Conservation (phyloP, 2,329 filamentous ascomycete genomes). For the Colletotrichum paranaense region DNA sequence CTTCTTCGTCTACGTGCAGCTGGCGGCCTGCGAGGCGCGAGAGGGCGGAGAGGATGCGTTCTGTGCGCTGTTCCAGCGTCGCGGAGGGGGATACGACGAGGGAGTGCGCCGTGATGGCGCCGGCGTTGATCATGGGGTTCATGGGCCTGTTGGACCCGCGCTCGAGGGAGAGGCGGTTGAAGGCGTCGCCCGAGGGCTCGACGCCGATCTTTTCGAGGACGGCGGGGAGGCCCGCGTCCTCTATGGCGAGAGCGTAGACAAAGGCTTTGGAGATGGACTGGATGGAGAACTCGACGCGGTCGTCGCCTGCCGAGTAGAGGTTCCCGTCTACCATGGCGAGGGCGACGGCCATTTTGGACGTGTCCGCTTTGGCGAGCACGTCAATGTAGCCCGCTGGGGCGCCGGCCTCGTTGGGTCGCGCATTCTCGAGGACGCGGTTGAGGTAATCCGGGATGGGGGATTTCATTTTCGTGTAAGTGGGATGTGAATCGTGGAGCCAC, state of each 20-base stretch:
- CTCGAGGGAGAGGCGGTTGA: constrained; percentile 48
- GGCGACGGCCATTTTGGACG: constrained; percentile 50
- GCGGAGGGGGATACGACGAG: constrained; percentile 43
- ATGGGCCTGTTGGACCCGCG: constrained; percentile 45
- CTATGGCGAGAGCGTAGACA: constrained; percentile 53
- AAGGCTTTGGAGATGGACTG: constrained; percentile 55
- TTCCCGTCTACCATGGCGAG: constrained; percentile 53
- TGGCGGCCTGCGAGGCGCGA: constrained; percentile 49
- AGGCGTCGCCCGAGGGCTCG: constrained; percentile 52
- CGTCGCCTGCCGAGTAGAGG: constrained; percentile 52
- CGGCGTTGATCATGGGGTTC: constrained; percentile 51
- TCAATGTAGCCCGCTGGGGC: constrained; percentile 51
- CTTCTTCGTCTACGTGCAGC: constrained; percentile 49
- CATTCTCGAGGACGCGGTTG: constrained; percentile 45
- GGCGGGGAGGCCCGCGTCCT: constrained; percentile 47
- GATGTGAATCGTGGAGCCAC: not conserved
- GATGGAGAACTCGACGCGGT: constrained; percentile 52
- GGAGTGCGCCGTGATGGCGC: constrained; percentile 48
- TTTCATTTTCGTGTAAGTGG: constrained; percentile 41
- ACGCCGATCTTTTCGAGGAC: constrained; percentile 53
- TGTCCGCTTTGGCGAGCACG: constrained; percentile 50
- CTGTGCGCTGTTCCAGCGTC: constrained; percentile 48
- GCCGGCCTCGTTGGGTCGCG: constrained; percentile 44
- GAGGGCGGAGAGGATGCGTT: constrained; percentile 48
- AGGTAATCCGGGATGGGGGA: constrained; percentile 50